Base-by-base conservation (phyloP, 164 flowering plant genomes). In the Paratinospora sagittata region DNA sequence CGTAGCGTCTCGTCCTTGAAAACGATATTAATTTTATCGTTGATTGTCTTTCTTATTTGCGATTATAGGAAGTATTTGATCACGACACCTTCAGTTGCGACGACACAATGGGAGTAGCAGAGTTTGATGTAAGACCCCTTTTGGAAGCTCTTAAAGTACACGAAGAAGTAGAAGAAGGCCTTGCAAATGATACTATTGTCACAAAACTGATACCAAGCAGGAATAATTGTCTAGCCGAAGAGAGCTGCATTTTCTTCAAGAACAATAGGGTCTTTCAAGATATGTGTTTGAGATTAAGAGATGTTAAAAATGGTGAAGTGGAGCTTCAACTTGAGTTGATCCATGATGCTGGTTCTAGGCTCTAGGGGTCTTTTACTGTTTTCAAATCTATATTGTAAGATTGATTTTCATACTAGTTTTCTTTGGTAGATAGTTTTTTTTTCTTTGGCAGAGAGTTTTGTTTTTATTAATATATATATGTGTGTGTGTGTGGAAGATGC, bases 71-170 rank as follows among this genome's bases (percentile, higher is more conserved):
- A 52, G 69, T 67, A 30, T 67, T 12, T 52, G 97, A 91, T 77
- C 74, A 70, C 34, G 95, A 91, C 73, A 81, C 75, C 19, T 90
- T 92, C 81, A 79, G 72, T 52, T 64, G 34, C 6, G 96, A 92
- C 68, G 97, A 91, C 80, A 81, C 74, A 70, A 91, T 91, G 95
- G 97, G 97, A 19, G 89, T 86, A 34, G 92, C 92, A 7, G 91
- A 86, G 61, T 84, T 92, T 21, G 84, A 85, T 49, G 81, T 92
- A 27, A 64, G 63, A 21, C 78, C 84, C 1, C 81, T 85, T 47
- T 4, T 90, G 2, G 90, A 85, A 55, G 90, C 84, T 2, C 72
- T 83, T 12, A 82, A 70, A 78, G 74, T 24, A 47, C 16, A 21
- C 26, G 10, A 34, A 34, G 43, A 14, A 39, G 26, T 61, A 1